Evolutionary conservation across 116 monocot genomes (phyloP).

Genomic region (Zostera marina): DNA sequence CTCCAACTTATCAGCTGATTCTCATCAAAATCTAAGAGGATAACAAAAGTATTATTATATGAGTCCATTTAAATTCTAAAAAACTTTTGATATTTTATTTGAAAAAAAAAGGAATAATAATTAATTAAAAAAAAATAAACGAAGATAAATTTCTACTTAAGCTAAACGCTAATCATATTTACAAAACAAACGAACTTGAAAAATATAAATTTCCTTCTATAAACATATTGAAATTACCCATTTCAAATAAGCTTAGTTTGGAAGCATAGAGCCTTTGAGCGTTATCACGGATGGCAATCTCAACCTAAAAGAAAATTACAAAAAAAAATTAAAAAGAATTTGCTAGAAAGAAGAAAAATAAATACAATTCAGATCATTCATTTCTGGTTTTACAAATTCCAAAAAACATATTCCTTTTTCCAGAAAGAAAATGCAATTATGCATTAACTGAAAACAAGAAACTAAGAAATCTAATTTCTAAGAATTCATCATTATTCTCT

Average conservation of each 20-base stretch:
- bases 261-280: constrained; percentile 62
- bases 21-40: constrained; percentile 42
- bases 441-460: no score
- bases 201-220: not conserved
- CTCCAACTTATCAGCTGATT: constrained; percentile 53
- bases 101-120: not conserved
- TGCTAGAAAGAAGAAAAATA: no score
- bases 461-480: no score
- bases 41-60: not conserved
- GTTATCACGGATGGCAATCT: constrained; percentile 90
- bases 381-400: no score
- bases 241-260: constrained; percentile 47
- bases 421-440: no score
- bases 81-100: not conserved
- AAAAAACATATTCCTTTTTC: no score
- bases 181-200: not conserved
- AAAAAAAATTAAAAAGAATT: no score
- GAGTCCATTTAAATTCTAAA: no score
- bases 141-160: not conserved
- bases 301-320: constrained; percentile 30
- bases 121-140: not conserved
- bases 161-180: not conserved
- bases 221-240: constrained; percentile 29
- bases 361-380: no score
- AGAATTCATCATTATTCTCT: no score